Conservation (phyloP, 2,329 filamentous ascomycete species). For the Periglandula ipomoeae region DNA sequence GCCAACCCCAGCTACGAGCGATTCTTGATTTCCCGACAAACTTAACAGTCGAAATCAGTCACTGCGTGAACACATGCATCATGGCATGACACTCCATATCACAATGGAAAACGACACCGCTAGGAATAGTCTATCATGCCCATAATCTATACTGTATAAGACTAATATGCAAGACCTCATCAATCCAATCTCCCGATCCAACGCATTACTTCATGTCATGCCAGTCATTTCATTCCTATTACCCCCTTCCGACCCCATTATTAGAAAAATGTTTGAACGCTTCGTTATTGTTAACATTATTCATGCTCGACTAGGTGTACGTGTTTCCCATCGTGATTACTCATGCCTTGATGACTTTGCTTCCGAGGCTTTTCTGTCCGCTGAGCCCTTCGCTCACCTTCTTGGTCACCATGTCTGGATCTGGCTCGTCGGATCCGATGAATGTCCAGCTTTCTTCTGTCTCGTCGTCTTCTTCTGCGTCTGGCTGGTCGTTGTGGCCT, state of each 20-base stretch:
- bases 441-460: constrained; percentile 88
- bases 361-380: constrained; percentile 16
- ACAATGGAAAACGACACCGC: not conserved
- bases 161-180: not conserved
- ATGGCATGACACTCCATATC: too few relatives aligned
- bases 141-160: not conserved
- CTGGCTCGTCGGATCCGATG: constrained; percentile 51
- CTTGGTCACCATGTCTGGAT: constrained; percentile 33
- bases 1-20: too few relatives aligned
- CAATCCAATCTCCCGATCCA: too few relatives aligned
- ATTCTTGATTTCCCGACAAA: too few relatives aligned
- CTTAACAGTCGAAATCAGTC: too few relatives aligned
- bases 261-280: not conserved
- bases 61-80: too few relatives aligned
- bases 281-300: not conserved
- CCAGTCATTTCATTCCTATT: not conserved
- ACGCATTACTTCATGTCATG: too few relatives aligned
- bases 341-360: constrained; percentile 11
- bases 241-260: not conserved
- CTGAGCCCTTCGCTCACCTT: constrained; percentile 27
- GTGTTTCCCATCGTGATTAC: too few relatives aligned
- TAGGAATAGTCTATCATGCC: constrained; percentile 3
- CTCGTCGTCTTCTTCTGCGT: constrained; percentile 40
- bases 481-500: constrained; percentile 36
- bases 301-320: too few relatives aligned